These are phyloP conservation scores for Parachaetomium inaequale DNA, from an alignment of 495 filamentous ascomycete species.

Conservation along the genomic window DNA sequence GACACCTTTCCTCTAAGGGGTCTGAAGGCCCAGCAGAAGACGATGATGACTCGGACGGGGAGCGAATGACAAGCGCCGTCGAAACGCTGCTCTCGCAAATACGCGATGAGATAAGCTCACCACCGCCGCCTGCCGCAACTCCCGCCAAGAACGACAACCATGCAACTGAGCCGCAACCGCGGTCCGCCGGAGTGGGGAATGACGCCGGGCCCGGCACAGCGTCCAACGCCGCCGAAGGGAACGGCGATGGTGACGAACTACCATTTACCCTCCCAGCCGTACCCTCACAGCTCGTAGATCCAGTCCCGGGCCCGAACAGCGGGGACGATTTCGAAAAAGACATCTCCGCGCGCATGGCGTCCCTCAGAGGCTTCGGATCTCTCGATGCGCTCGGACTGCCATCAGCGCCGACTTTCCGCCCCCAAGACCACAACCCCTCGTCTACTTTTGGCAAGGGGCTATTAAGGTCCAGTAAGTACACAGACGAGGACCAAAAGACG, in stretches of 20 bases:
- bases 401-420: conserved; percentile 51
- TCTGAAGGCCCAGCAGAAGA: conserved; percentile 1
- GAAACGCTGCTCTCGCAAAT: conserved; percentile 36
- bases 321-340: conserved; percentile 35
- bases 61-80: conserved; percentile 35
- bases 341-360: conserved; percentile 41
- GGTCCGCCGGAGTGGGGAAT: not conserved
- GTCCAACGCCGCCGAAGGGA: not conserved
- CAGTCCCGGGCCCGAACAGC: conserved; percentile 3
- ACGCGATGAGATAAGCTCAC: conserved; percentile 35
- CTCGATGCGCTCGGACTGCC: conserved; percentile 47
- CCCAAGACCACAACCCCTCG: conserved; percentile 27
- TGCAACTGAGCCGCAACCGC: not conserved
- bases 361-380: conserved; percentile 34
- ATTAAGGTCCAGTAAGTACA: conserved; percentile 34
- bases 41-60: conserved; percentile 43
- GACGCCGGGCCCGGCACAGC: not conserved
- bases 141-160: conserved; percentile 5
- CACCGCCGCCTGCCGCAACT: not conserved
- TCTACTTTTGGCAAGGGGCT: not conserved
- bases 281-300: conserved; percentile 32
- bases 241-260: not conserved
- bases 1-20: not conserved
- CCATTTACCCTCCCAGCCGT: conserved; percentile 37
- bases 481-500: conserved; percentile 60